phyloP scores from a whole-genome alignment of 768 basidiomycete genomes.

The Termitomyces sp. region DNA sequence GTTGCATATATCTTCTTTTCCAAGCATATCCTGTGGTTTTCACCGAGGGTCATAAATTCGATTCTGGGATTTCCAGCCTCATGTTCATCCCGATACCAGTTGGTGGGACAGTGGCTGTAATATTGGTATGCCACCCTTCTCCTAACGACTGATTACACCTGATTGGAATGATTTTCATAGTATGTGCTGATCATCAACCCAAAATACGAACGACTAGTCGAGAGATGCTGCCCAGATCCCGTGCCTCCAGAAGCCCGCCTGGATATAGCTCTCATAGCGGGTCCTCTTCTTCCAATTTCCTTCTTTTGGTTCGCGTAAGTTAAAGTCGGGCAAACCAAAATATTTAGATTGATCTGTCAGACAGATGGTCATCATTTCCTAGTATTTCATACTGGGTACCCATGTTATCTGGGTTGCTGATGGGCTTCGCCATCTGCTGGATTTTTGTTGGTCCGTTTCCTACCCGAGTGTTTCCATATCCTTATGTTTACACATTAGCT shows the following conservation, averaged over 20 bases:
- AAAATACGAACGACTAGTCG: constrained; percentile 42
- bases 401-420: constrained; percentile 43
- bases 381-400: constrained; percentile 53
- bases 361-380: constrained; percentile 59
- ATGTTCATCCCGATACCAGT: constrained; percentile 62
- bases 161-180: constrained; percentile 21
- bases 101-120: constrained; percentile 45
- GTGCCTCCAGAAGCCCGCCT: constrained; percentile 42
- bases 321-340: neutral
- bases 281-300: constrained; percentile 49
- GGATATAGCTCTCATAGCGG: constrained; percentile 45
- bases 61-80: constrained; percentile 52
- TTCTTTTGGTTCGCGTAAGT: constrained; percentile 67
- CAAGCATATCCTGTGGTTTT: constrained; percentile 45
- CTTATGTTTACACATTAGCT: constrained; percentile 33
- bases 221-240: constrained; percentile 44
- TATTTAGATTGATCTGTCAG: constrained; percentile 5
- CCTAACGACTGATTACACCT: neutral
- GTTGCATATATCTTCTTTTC: constrained; percentile 60
- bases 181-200: constrained; percentile 51
- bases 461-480: neutral
- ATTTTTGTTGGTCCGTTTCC: constrained; percentile 46
- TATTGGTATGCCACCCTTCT: constrained; percentile 32
- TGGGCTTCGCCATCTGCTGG: constrained; percentile 54
- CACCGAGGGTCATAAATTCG: constrained; percentile 49